Evolutionary conservation across 148 eudicot species (phyloP).

Genomic region (Heliamphora exappendiculata): DNA sequence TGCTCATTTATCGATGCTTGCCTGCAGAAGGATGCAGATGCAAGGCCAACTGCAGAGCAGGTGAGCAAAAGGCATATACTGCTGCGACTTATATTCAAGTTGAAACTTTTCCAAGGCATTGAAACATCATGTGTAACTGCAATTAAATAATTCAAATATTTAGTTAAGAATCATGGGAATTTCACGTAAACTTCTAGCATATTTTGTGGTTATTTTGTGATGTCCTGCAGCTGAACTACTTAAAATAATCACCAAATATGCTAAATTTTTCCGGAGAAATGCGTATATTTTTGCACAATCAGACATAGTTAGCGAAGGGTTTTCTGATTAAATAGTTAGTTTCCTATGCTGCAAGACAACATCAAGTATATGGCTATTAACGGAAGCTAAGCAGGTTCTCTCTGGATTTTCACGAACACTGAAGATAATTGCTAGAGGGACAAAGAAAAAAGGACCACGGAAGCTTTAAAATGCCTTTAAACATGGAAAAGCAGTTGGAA

Average conservation of each 20-base stretch:
- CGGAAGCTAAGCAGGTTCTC: background rate
- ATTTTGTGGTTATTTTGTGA: background rate
- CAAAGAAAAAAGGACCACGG: background rate
- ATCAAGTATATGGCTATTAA: background rate
- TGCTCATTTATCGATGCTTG: constrained; percentile 85
- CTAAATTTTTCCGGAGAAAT: background rate
- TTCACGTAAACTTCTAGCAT: background rate
- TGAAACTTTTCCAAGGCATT: background rate
- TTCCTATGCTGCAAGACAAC: background rate
- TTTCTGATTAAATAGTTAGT: background rate
- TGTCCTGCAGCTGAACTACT: background rate
- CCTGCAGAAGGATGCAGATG: constrained; percentile 69
- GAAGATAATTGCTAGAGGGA: background rate
- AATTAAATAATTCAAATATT: background rate
- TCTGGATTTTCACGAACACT: background rate
- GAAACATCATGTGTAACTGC: background rate
- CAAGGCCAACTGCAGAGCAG: constrained; percentile 92
- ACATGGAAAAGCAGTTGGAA: background rate
- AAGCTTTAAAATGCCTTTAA: background rate
- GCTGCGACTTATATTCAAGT: background rate
- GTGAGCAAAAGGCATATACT: constrained; percentile 33
- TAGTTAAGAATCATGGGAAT: background rate
- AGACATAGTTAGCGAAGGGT: background rate
- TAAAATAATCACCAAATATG: background rate
- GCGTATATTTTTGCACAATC: background rate